Conservation (phyloP, 1,284 basidiomycete species). For the Tetrapyrgos nigripes region DNA sequence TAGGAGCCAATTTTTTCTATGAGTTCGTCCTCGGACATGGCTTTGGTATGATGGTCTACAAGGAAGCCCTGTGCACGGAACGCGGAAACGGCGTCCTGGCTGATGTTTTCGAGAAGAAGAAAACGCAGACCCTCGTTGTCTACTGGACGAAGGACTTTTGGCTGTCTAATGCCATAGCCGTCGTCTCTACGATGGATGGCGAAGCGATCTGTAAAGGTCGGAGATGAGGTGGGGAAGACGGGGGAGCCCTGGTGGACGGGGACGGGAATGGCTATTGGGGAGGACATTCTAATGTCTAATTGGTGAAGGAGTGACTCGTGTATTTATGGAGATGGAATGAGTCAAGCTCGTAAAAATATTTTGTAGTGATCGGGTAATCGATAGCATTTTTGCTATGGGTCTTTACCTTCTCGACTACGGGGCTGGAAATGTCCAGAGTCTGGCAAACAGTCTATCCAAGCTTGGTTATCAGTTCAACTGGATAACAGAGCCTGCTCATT, state of each 20-base stretch:
- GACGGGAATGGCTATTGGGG: constrained; percentile 50
- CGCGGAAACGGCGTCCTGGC: constrained; percentile 84
- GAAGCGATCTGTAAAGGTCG: constrained; percentile 50
- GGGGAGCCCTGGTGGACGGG: constrained; percentile 36
- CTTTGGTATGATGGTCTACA: constrained; percentile 90
- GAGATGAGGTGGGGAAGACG: constrained; percentile 56
- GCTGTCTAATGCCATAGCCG: constrained; percentile 48
- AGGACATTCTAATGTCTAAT: constrained; percentile 17
- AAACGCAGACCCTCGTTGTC: constrained; percentile 81
- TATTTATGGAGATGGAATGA: constrained; percentile 17
- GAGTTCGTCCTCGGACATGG: constrained; percentile 93
- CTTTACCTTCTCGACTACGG: constrained; percentile 96
- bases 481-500: constrained; percentile 88
- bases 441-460: constrained; percentile 91
- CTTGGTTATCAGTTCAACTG: constrained; percentile 93
- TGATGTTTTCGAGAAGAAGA: constrained; percentile 95
- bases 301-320: background rate
- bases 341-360: background rate
- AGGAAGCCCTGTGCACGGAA: constrained; percentile 90
- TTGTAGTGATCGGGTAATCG: background rate
- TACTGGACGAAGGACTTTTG: constrained; percentile 76
- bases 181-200: constrained; percentile 30
- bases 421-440: constrained; percentile 92
- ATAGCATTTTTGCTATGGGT: constrained; percentile 48
- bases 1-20: constrained; percentile 87